Evolutionary conservation across 1,284 basidiomycete species (phyloP), one percentile per base, ranked within the genome.

Genomic region (Trametes sp.): DNA sequence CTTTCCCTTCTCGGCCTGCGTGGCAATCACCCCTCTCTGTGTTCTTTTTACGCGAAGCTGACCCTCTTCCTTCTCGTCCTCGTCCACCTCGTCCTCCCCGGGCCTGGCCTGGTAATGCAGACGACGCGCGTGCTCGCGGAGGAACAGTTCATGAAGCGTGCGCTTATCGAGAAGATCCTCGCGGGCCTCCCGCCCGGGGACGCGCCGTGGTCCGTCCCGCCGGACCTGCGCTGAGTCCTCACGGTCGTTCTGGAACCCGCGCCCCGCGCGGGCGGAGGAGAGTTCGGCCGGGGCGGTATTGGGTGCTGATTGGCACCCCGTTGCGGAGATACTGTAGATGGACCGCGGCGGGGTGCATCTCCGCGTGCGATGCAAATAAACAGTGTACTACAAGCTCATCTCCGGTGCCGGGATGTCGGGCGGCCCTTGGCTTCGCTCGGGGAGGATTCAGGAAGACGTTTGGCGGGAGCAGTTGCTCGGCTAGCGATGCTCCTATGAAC

Each of bases 91-190:
- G n/a, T n/a, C n/a, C n/a, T n/a, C n/a, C n/a, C n/a, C n/a, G n/a
- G n/a, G n/a, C n/a, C n/a, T n/a, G n/a, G n/a, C 51, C 49, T 59
- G 44, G 50, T 57, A 67, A 31, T 21, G 68, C 74, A 96, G 95
- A 90, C 90, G 50, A 92, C 92, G 13, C 88, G 96, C 64, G 84
- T 90, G 54, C 84, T 98, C 50, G 95, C 95, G 45, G 90, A 96
- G 77, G 96, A 98, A 75, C 96, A 98, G 74, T 98, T 96, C 75
- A 89, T 93, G 88, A 94, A 95, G 78, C 87, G 95, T 69, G 94
- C 94, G 49, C 81, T 97, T 68, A 90, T 95, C 51, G 93, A 96
- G 76, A 93, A 95, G 80, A 96, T 97, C 69, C 81, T 87, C 67
- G 77, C 79, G 49, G 88, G 87, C 33, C 80, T 95, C 64, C 86